A percentile compares a stretch with the other conserved stretches of the same genome.
Conservation (phyloP, 495 filamentous ascomycete genomes). For the Penicillium coffeae region DNA sequence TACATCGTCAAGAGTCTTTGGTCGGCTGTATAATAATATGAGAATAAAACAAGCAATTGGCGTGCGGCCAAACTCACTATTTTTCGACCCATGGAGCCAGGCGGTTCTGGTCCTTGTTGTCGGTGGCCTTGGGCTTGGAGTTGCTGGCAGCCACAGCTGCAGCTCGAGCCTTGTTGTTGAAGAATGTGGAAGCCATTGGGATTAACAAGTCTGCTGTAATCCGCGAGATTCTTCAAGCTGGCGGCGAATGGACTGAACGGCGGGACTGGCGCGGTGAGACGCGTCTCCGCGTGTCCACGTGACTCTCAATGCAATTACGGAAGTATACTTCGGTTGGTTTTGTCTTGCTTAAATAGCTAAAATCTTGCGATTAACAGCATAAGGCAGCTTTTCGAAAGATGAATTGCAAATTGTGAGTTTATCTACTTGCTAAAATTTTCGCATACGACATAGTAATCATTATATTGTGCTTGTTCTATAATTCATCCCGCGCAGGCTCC, state of each 20-base stretch:
- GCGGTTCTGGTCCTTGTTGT: constrained; percentile 60
- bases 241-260: constrained; percentile 5
- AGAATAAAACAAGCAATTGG: background rate
- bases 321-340: constrained; percentile 11
- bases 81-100: constrained; percentile 98
- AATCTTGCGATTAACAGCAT: too few species aligned
- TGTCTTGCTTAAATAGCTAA: too few species aligned
- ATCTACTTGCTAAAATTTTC: too few species aligned
- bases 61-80: constrained; percentile 62
- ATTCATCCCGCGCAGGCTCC: constrained; percentile 47
- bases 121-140: constrained; percentile 49
- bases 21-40: constrained; percentile 57
- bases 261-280: constrained; percentile 22
- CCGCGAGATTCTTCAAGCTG: background rate
- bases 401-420: too few species aligned
- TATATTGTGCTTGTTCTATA: constrained; percentile 35
- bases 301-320: constrained; percentile 32
- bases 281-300: constrained; percentile 45
- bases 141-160: constrained; percentile 61
- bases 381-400: too few species aligned
- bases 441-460: constrained; percentile 3
- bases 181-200: constrained; percentile 67
- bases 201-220: constrained; percentile 24
- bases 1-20: constrained; percentile 89
- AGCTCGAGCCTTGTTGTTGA: constrained; percentile 89